Evolutionary conservation across 768 basidiomycete genomes (phyloP).

Genomic region (Lentinus tigrinus): DNA sequence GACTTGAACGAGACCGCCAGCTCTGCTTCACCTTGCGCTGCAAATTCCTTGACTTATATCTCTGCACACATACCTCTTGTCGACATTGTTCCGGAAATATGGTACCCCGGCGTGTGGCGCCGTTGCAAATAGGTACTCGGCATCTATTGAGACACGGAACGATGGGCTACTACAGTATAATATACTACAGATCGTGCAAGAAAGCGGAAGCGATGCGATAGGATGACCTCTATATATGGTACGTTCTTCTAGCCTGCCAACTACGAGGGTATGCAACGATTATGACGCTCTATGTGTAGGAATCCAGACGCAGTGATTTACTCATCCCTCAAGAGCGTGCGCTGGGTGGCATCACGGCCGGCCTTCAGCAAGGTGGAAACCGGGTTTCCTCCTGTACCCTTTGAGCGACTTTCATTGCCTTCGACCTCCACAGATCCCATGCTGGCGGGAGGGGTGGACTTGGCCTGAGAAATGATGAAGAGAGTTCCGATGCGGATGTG

Average conservation of each 20-base stretch:
- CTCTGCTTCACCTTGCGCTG: not conserved
- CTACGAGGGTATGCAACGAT: not conserved
- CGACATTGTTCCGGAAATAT: too few species aligned
- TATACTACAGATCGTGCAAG: not conserved
- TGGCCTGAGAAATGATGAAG: slow-evolving; percentile 86
- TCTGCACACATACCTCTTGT: too few species aligned
- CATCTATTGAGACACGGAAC: not conserved
- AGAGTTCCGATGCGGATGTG: slow-evolving; percentile 89
- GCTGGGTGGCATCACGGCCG: slow-evolving; percentile 82
- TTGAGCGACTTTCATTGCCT: slow-evolving; percentile 46
- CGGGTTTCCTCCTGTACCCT: slow-evolving; percentile 90
- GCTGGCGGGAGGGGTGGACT: slow-evolving; percentile 49
- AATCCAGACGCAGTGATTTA: slow-evolving; percentile 12
- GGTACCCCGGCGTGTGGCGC: too few species aligned
- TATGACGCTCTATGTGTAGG: not conserved
- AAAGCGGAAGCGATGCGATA: not conserved
- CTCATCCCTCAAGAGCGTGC: slow-evolving; percentile 48
- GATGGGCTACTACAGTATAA: not conserved
- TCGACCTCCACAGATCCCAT: slow-evolving; percentile 6
- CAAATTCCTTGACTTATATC: too few species aligned
- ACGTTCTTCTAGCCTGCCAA: not conserved
- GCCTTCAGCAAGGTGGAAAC: slow-evolving; percentile 82
- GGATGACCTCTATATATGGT: not conserved
- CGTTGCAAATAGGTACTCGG: too few species aligned
- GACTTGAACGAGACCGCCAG: too few species aligned